Evolutionary conservation across 1,139 yeast species (phyloP), one percentile per base, ranked within the genome.

Genomic region (Chernovozyma sophiae-reginae): DNA sequence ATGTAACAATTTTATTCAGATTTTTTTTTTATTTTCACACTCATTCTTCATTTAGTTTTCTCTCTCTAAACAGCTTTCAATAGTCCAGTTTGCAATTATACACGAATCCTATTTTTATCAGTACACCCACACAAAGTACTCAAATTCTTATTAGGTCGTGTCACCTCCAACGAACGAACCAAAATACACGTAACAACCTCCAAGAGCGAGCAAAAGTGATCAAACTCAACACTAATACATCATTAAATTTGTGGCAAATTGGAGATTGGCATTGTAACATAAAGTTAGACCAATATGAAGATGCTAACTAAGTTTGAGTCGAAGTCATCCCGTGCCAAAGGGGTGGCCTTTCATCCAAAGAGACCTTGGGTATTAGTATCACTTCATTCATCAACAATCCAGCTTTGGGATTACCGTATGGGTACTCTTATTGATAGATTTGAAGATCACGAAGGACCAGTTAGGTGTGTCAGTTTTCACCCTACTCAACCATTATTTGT

Each of bases 321-420:
- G 55, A 94, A 94, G 77, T 90, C 97, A 49, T 87, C 97, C 39
- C 77, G 98, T 75, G 97, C 97, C 37, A 94, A 94, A 67, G 97
- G 97, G 46, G 89, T 94, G 55, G 97, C 98, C 40, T 92, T 94
- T 65, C 99, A 94, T 62, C 97, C 98, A 36, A 84, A 81, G 48
- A 74, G 95, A 60, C 97, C 99, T 38, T 94, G 98, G 97, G 86
- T 87, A 38, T 74, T 94, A 52, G 97, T 92, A 26, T 89, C 97
- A 4, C 74, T 94, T 46, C 95, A 90, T 62, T 86, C 96, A 18
- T 87, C 96, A 23, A 87, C 96, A 15, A 90, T 92, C 58, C 98
- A 92, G 63, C 73, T 92, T 47, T 94, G 99, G 99, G 99, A 94
- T 62, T 94, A 94, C 65, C 81, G 99, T 58, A 94, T 94, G 98